Conservation (phyloP, 176 grass and related monocot genomes). For the Alopecurus myosuroides region DNA sequence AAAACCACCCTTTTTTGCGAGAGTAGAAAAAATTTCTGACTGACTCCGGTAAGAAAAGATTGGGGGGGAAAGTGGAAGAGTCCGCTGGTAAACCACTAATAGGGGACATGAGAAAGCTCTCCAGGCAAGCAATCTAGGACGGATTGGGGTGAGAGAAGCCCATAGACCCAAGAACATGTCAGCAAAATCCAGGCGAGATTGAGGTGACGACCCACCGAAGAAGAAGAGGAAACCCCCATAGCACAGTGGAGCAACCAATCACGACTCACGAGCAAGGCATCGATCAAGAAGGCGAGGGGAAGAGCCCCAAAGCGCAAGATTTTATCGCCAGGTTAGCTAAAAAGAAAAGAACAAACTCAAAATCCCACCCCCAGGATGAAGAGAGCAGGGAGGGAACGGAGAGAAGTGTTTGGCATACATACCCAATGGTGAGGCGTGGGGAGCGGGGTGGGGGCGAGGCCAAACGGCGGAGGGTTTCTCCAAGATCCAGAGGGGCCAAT, state of each 20-base stretch:
- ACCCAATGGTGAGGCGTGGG: conserved; percentile 10
- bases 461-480: conserved; percentile 18
- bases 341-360: conserved; percentile 6
- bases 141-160: neutral
- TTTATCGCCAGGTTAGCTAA: neutral
- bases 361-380: conserved; percentile 5
- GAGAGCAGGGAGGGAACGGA: neutral
- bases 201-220: neutral
- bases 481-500: conserved; percentile 25
- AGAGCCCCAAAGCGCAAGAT: neutral
- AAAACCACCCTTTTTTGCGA: too few species aligned
- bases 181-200: conserved; percentile 26
- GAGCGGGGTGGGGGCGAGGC: neutral
- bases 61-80: neutral
- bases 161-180: conserved; percentile 4
- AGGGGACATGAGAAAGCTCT: neutral
- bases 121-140: neutral
- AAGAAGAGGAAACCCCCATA: neutral
- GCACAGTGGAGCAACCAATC: neutral
- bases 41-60: neutral
- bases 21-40: neutral
- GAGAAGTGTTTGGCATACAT: neutral
- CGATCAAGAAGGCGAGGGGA: neutral
- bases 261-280: too few species aligned
- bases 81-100: neutral